Percentiles rank a stretch among this genome's conserved stretches.
phyloP scores from a whole-genome alignment of 2,329 filamentous ascomycete genomes.

The Fusarium ambrosium region DNA sequence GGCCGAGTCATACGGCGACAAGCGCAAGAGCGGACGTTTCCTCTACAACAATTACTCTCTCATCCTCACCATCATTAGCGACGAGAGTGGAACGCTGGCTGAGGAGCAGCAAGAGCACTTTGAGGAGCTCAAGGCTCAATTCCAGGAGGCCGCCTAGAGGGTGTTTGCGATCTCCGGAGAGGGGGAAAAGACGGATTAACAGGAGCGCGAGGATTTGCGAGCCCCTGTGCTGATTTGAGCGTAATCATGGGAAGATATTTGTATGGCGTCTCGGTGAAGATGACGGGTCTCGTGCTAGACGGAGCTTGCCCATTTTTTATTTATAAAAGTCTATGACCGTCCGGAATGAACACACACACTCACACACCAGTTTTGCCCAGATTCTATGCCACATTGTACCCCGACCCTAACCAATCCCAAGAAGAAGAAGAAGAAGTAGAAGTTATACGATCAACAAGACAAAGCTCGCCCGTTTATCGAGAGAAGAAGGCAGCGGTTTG shows the following conservation, averaged over 20 bases:
- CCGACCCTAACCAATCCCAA: background rate
- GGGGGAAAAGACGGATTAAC: slow-evolving; percentile 5
- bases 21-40: slow-evolving; percentile 86
- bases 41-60: slow-evolving; percentile 97
- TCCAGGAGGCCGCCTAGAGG: slow-evolving; percentile 59
- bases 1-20: slow-evolving; percentile 81
- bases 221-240: slow-evolving; percentile 23
- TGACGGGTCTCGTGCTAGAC: slow-evolving; percentile 30
- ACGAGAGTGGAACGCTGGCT: slow-evolving; percentile 79
- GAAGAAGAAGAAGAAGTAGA: background rate
- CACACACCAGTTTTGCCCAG: slow-evolving; percentile 10
- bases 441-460: background rate
- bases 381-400: slow-evolving; percentile 14
- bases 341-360: slow-evolving; percentile 1
- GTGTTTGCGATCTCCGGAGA: background rate
- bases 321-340: slow-evolving; percentile 22
- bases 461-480: slow-evolving; percentile 28
- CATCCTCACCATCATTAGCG: slow-evolving; percentile 91
- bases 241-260: slow-evolving; percentile 37
- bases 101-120: slow-evolving; percentile 83
- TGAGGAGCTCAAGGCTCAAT: slow-evolving; percentile 72
- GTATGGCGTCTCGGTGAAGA: slow-evolving; percentile 44
- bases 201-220: slow-evolving; percentile 14
- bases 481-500: slow-evolving; percentile 47
- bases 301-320: slow-evolving; percentile 21